Conservation (phyloP, 2,329 filamentous ascomycete species). For the Fusarium subtropicale region DNA sequence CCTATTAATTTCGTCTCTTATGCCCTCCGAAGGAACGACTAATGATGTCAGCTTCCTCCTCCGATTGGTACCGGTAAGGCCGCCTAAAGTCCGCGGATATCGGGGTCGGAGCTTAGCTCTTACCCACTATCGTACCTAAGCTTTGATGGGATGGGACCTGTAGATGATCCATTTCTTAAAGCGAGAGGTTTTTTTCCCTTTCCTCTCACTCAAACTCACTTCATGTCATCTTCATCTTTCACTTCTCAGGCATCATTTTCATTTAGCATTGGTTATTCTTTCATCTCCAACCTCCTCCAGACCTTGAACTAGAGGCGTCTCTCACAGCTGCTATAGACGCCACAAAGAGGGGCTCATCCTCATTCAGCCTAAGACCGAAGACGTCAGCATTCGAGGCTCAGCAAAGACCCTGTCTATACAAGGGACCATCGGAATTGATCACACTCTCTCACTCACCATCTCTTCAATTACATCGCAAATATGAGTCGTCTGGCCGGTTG, state of each 20-base stretch:
- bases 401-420: background rate
- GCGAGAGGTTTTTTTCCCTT: slow-evolving; percentile 27
- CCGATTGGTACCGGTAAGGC: slow-evolving; percentile 38
- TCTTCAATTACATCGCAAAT: slow-evolving; percentile 14
- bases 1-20: too few relatives aligned
- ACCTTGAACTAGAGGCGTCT: background rate
- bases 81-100: slow-evolving; percentile 35
- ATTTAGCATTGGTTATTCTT: background rate
- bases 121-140: slow-evolving; percentile 4
- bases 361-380: slow-evolving; percentile 36
- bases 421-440: background rate
- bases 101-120: slow-evolving; percentile 21
- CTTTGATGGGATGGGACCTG: slow-evolving; percentile 10
- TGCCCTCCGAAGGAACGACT: too few relatives aligned
- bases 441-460: background rate
- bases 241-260: background rate
- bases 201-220: background rate
- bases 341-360: slow-evolving; percentile 39
- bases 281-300: background rate
- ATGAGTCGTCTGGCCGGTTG: slow-evolving; percentile 65
- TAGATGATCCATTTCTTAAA: slow-evolving; percentile 20
- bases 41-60: slow-evolving; percentile 24
- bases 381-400: slow-evolving; percentile 42
- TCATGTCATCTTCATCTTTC: background rate
- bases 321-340: slow-evolving; percentile 8